Percentiles rank a stretch among this genome's conserved stretches.
Conservation (phyloP, 768 basidiomycete genomes). For the Mycena sanguinolenta region DNA sequence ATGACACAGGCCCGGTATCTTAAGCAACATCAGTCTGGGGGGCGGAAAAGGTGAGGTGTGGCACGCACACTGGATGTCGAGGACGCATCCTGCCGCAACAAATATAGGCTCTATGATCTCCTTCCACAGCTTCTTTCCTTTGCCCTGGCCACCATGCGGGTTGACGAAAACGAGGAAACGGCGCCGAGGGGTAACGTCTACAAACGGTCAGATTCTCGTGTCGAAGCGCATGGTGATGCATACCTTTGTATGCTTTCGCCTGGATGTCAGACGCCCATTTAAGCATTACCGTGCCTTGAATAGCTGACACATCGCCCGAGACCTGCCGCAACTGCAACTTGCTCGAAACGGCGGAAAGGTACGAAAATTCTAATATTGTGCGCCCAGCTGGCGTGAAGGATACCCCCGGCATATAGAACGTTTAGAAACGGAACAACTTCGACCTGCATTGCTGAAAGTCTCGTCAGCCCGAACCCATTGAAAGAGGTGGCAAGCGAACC, state of each 20-base stretch:
- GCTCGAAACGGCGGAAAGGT: constrained; percentile 32
- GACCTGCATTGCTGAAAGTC: constrained; percentile 5
- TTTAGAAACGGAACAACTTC: constrained; percentile 31
- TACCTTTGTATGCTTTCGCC: constrained; percentile 31
- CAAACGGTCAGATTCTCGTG: background rate
- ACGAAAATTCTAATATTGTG: constrained; percentile 34
- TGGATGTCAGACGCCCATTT: constrained; percentile 33
- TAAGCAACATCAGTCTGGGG: background rate
- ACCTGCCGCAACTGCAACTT: constrained; percentile 30
- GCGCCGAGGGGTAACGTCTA: constrained; percentile 57
- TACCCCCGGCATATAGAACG: constrained; percentile 24
- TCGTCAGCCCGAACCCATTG: background rate
- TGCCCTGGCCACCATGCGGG: constrained; percentile 71
- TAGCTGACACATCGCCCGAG: constrained; percentile 29
- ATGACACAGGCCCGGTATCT: constrained; percentile 40
- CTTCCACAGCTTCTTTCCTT: constrained; percentile 54
- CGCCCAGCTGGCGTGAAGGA: constrained; percentile 29
- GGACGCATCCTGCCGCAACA: constrained; percentile 59
- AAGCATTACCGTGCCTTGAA: constrained; percentile 18
- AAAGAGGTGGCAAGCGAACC: background rate
- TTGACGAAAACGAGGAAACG: constrained; percentile 67
- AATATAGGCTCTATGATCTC: constrained; percentile 66
- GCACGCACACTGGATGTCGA: constrained; percentile 61
- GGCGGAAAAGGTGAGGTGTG: background rate
- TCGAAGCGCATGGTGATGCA: background rate